Percentiles rank a stretch among this genome's conserved stretches.
These are phyloP conservation scores for Picochlorum costavermella DNA, from an alignment of 139 green algal species.

Conservation along the genomic window DNA sequence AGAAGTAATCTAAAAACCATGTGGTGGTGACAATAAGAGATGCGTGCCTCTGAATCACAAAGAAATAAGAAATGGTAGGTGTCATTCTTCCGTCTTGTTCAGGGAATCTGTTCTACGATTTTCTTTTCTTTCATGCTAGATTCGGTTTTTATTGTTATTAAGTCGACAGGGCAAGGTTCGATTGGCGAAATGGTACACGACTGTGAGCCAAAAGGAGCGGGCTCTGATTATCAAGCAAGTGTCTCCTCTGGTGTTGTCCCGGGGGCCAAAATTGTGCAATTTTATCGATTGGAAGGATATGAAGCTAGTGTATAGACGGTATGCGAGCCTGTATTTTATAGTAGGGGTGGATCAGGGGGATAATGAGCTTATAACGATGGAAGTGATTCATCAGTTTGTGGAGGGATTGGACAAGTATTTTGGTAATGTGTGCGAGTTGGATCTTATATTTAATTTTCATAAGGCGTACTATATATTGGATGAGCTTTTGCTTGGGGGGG, in stretches of 20 bases:
- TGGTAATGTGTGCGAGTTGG: slow-evolving; percentile 98
- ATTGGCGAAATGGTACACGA: slow-evolving; percentile 94
- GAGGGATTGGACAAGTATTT: slow-evolving; percentile 90
- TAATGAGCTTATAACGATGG: slow-evolving; percentile 82
- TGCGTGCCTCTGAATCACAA: too few species aligned
- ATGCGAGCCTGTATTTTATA: slow-evolving; percentile 95
- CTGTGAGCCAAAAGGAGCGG: slow-evolving; percentile 87
- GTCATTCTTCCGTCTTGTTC: too few species aligned
- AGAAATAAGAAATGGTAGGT: too few species aligned
- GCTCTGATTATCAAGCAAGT: slow-evolving; percentile 73
- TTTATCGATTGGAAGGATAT: slow-evolving; percentile 83
- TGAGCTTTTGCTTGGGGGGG: slow-evolving; percentile 86
- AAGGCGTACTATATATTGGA: slow-evolving; percentile 98
- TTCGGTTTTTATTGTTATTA: slow-evolving; percentile 92
- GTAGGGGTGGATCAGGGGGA: slow-evolving; percentile 66
- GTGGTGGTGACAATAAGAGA: too few species aligned
- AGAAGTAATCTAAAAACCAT: too few species aligned
- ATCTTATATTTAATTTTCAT: slow-evolving; percentile 94
- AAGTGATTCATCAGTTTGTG: slow-evolving; percentile 97
- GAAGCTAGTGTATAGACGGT: slow-evolving; percentile 80
- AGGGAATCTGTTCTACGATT: too few species aligned
- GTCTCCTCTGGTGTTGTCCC: slow-evolving; percentile 64
- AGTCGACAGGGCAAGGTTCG: slow-evolving; percentile 95
- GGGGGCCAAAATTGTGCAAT: slow-evolving; percentile 90
- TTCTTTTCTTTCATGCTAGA: slow-evolving; percentile 36